A percentile compares a stretch with the other conserved stretches of the same genome.
Conservation (phyloP, 1,139 yeast genomes). For the Ogataea hybrid region DNA sequence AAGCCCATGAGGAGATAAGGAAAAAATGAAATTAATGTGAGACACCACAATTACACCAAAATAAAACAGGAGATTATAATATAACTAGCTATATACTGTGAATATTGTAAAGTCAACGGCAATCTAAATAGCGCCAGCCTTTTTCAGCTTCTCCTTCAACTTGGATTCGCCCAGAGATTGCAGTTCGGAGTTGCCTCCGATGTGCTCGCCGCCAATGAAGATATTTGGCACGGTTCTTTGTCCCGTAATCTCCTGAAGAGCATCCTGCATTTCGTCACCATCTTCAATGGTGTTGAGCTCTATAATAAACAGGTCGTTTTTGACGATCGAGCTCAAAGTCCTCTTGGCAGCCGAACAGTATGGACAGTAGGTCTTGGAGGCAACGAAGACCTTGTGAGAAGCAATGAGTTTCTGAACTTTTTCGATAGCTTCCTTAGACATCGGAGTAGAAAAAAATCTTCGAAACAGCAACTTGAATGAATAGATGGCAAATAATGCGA, state of each 20-base stretch:
- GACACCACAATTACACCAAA: not conserved
- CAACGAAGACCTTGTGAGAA: constrained; percentile 72
- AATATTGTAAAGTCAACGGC: not conserved
- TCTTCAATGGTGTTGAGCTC: constrained; percentile 61
- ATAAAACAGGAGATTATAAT: not conserved
- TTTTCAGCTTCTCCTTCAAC: constrained; percentile 36
- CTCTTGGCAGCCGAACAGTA: constrained; percentile 66
- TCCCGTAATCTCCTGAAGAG: constrained; percentile 73
- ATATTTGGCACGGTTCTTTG: constrained; percentile 94
- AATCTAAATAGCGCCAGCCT: constrained; percentile 5
- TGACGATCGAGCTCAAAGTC: constrained; percentile 46
- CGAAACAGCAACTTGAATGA: constrained; percentile 4
- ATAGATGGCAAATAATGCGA: not conserved
- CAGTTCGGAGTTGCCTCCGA: constrained; percentile 92
- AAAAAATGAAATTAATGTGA: not conserved
- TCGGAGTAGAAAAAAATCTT: constrained; percentile 10
- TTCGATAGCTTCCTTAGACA: constrained; percentile 50
- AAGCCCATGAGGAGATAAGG: constrained; percentile 40
- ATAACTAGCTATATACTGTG: not conserved
- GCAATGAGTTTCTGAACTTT: constrained; percentile 66
- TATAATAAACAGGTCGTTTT: constrained; percentile 55
- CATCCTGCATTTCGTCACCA: constrained; percentile 75
- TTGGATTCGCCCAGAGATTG: constrained; percentile 42
- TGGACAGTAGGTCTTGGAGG: constrained; percentile 78
- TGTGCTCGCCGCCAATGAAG: constrained; percentile 84